Conservation (phyloP, 495 filamentous ascomycete genomes). For the Talaromyces adpressus region DNA sequence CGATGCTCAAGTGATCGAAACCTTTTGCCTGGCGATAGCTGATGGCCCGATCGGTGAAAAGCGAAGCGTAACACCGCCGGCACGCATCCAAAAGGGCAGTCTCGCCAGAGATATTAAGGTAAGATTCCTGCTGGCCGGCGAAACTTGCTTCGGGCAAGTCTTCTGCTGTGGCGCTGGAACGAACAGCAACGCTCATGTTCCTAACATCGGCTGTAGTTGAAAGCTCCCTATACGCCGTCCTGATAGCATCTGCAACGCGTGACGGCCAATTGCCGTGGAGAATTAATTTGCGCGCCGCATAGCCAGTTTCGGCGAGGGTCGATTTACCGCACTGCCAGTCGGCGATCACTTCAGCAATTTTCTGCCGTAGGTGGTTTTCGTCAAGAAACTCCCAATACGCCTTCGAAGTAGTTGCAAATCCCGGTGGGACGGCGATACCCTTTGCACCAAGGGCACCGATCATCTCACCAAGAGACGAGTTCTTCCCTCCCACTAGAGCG, state of each 20-base stretch:
- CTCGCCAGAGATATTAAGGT: conserved; percentile 17
- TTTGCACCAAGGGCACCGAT: conserved; percentile 15
- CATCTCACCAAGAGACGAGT: conserved; percentile 31
- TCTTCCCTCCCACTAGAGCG: conserved; percentile 26
- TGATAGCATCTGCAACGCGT: too few relatives aligned
- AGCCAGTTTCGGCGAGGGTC: too few relatives aligned
- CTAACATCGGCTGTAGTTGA: conserved; percentile 1
- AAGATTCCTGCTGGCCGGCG: conserved; percentile 29
- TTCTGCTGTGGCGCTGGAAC: conserved; percentile 31
- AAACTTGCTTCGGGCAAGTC: conserved; percentile 32
- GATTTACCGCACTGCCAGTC: too few relatives aligned
- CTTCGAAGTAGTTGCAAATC: conserved; percentile 26
- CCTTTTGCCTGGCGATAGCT: conserved; percentile 28
- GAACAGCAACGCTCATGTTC: conserved; percentile 22
- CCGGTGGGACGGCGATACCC: conserved; percentile 24
- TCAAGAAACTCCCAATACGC: conserved; percentile 26
- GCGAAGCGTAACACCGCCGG: conserved; percentile 25
- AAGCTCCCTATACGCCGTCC: too few relatives aligned
- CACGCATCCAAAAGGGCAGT: conserved; percentile 19
- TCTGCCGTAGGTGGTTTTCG: conserved; percentile 20
- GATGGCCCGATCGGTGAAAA: conserved; percentile 29
- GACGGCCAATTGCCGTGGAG: too few relatives aligned
- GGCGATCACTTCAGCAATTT: conserved; percentile 8
- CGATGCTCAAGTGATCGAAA: conserved; percentile 25
- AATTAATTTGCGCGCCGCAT: too few relatives aligned